Conservation (phyloP, 768 basidiomycete species). For the Tremella mesenterica region DNA sequence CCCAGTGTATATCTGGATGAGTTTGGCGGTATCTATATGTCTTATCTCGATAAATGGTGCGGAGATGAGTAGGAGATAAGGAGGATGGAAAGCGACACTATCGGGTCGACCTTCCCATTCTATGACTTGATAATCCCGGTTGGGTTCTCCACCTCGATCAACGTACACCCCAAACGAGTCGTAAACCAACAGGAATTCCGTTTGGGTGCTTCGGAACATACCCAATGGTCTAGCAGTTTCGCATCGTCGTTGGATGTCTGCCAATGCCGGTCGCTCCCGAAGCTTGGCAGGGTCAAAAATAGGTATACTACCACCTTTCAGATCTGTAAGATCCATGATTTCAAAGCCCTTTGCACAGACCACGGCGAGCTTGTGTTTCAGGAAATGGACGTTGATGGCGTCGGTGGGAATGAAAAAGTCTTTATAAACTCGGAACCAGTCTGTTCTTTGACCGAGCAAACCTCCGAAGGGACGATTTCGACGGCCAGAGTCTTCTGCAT, state of each 20-base stretch:
- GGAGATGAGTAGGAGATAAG: slow-evolving; percentile 80
- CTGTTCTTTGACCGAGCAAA: slow-evolving; percentile 61
- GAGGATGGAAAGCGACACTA: slow-evolving; percentile 77
- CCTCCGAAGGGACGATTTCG: slow-evolving; percentile 37
- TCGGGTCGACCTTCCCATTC: slow-evolving; percentile 95
- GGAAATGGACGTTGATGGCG: slow-evolving; percentile 79
- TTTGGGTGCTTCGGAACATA: slow-evolving; percentile 79
- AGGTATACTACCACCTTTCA: slow-evolving; percentile 82
- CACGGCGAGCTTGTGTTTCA: slow-evolving; percentile 87
- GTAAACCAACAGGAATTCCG: slow-evolving; percentile 82
- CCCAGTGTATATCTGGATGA: slow-evolving; percentile 44
- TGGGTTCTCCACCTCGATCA: slow-evolving; percentile 64
- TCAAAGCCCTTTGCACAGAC: slow-evolving; percentile 91
- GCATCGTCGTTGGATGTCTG: slow-evolving; percentile 67
- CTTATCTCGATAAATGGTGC: slow-evolving; percentile 83
- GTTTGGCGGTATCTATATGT: slow-evolving; percentile 49
- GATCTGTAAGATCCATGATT: slow-evolving; percentile 90
- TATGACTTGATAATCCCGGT: slow-evolving; percentile 58
- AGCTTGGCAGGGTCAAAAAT: slow-evolving; percentile 47
- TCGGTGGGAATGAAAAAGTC: slow-evolving; percentile 91
- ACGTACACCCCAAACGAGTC: slow-evolving; percentile 47
- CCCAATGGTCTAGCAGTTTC: slow-evolving; percentile 74
- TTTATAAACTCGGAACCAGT: slow-evolving; percentile 93
- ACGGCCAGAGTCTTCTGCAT: slow-evolving; percentile 57
- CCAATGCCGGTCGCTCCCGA: slow-evolving; percentile 59